A percentile compares a stretch with the other conserved stretches of the same genome.
Conservation (phyloP, 2,329 filamentous ascomycete genomes). For the Claviceps arundinis region DNA sequence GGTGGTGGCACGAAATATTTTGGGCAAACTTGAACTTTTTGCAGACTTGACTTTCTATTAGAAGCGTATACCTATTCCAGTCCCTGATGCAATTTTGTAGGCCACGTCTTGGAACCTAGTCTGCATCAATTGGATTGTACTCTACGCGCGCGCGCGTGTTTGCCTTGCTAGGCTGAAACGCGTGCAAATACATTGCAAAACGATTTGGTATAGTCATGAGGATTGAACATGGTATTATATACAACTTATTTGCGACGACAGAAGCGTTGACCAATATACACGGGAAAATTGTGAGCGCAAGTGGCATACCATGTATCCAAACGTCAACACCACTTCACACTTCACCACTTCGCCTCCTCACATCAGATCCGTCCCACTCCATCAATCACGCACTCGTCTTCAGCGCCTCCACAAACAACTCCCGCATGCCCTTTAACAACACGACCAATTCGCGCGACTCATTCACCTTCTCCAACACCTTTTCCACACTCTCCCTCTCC, state of each 20-base stretch:
- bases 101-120: no score
- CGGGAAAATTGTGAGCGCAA: background rate
- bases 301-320: background rate
- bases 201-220: background rate
- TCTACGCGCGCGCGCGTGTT: no score
- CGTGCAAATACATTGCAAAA: background rate
- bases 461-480: conserved; percentile 66
- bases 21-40: no score
- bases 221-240: background rate
- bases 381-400: conserved; percentile 21
- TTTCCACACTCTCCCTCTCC: conserved; percentile 63
- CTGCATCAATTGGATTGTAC: no score
- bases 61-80: no score
- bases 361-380: background rate
- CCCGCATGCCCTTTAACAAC: conserved; percentile 71
- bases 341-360: background rate
- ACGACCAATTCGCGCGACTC: conserved; percentile 61
- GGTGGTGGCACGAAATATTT: no score
- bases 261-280: background rate
- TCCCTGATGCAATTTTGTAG: no score
- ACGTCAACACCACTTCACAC: background rate
- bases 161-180: background rate
- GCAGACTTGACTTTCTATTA: no score
- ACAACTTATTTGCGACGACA: background rate
- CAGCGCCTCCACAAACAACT: conserved; percentile 58